Percentiles rank a stretch among this genome's conserved stretches.
Conservation (phyloP, 2,329 filamentous ascomycete species). For the Trichoderma sp. region DNA sequence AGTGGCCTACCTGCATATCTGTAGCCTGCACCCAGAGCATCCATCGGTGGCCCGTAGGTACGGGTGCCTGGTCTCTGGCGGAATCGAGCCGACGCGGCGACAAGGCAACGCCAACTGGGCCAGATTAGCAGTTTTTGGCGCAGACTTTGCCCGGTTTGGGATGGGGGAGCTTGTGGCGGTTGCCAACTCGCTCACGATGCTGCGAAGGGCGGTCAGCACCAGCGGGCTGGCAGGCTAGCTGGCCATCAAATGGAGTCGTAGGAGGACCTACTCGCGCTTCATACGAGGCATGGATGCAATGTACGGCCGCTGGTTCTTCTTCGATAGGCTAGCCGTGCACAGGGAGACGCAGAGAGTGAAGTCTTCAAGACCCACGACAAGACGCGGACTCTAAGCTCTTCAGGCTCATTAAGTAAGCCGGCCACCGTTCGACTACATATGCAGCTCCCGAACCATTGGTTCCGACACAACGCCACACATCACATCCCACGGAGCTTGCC, state of each 20-base stretch:
- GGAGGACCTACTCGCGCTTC: neutral
- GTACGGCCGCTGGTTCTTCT: neutral
- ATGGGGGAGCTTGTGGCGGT: constrained; percentile 14
- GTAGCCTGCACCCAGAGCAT: constrained; percentile 14
- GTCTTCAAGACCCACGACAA: neutral
- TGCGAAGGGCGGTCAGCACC: constrained; percentile 22
- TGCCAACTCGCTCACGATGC: constrained; percentile 16
- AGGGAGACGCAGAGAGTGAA: neutral
- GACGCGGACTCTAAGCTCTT: neutral
- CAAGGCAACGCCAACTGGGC: constrained; percentile 19
- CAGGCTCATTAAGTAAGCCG: neutral
- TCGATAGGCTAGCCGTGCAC: neutral
- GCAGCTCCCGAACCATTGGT: constrained; percentile 4
- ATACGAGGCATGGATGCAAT: constrained; percentile 5
- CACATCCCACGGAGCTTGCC: neutral
- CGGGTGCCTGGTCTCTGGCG: constrained; percentile 21
- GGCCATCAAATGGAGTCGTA: neutral
- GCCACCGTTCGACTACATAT: neutral
- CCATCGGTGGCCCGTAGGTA: constrained; percentile 10
- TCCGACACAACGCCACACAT: neutral
- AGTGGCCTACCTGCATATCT: constrained; percentile 19
- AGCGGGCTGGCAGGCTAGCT: constrained; percentile 11
- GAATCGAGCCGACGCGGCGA: constrained; percentile 22
- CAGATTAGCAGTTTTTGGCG: constrained; percentile 12
- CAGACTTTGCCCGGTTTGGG: constrained; percentile 12